Base-by-base conservation (phyloP, 2,329 filamentous ascomycete genomes). In the Penicillium olsonii region DNA sequence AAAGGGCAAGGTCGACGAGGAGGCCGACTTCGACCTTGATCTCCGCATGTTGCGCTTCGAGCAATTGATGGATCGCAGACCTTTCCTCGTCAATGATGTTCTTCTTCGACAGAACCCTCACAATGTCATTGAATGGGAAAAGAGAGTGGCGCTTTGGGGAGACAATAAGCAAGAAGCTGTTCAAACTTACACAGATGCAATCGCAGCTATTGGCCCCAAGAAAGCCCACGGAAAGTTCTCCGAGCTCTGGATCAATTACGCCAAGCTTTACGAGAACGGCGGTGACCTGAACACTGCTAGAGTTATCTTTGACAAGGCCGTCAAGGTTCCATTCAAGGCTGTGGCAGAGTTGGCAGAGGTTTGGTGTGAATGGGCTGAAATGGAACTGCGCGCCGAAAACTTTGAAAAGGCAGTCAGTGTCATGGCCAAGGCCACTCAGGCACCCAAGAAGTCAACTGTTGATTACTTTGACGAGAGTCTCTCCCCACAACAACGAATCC, bases 341-440 rank as follows among this genome's bases (percentile, higher is more conserved):
- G 92, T 99, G n/a, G 85, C 88, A 24, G 94, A 99, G 71, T 80
- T 99, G 50, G 94, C 94, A 17, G 94, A 99, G 65, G 95, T 94
- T 82, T 99, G 94, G 94, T 95, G 95, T 56, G 91, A 96, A 73
- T 99, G 94, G 92, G 92, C 95, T 1, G 92, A 99, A 72, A 90
- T 99, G 88, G 94, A 99, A 70, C 79, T 99, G 41, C 91, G 94
- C 41, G 91, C 91, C 64, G 92, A 97, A 64, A 95, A 97, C 66
- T 96, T 97, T 57, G 92, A 97, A 67, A 87, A 89, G 63, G 94
- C 95, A 3, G 87, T 96, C 55, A 87, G 87, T 53, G 92, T 99
- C 67, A 96, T 99, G 92, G 89, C 90, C 34, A 97, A 96, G 71
- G 94, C 94, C 15, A 92, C 94, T 5, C 92, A 96, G 69, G 90